Evolutionary conservation across 2,329 filamentous ascomycete species (phyloP).

Genomic region (Metarhizium humberi): DNA sequence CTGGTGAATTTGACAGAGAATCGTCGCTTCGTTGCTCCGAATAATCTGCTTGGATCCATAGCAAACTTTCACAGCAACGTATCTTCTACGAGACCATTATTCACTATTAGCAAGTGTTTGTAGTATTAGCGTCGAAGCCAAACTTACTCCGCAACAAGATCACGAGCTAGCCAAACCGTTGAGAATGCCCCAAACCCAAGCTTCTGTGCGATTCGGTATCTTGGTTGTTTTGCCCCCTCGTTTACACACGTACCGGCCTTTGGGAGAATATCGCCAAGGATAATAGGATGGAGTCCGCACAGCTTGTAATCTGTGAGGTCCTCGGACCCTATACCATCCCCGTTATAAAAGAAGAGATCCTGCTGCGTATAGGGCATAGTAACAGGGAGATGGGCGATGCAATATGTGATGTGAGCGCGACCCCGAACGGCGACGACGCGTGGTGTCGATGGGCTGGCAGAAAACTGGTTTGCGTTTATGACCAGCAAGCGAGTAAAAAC

Average conservation of each 20-base stretch:
- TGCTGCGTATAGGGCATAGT: neutral
- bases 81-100: neutral
- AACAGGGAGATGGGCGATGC: neutral
- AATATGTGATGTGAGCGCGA: too few relatives aligned
- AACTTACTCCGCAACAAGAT: neutral
- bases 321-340: neutral
- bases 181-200: neutral
- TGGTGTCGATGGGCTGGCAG: too few relatives aligned
- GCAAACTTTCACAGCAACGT: neutral
- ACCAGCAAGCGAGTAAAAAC: too few relatives aligned
- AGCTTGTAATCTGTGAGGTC: neutral
- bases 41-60: neutral
- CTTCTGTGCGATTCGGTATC: neutral
- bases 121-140: neutral
- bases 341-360: neutral
- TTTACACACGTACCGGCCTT: neutral
- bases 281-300: neutral
- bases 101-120: neutral
- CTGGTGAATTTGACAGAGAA: neutral
- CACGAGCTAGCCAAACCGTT: neutral
- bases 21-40: neutral
- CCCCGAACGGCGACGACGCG: too few relatives aligned
- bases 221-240: neutral
- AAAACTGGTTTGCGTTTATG: too few relatives aligned
- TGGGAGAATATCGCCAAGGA: neutral